A percentile compares a stretch with the other conserved stretches of the same genome.
These are phyloP conservation scores for Globisporangium emineosum DNA, from an alignment of 352 stramenopile species.

Conservation along the genomic window DNA sequence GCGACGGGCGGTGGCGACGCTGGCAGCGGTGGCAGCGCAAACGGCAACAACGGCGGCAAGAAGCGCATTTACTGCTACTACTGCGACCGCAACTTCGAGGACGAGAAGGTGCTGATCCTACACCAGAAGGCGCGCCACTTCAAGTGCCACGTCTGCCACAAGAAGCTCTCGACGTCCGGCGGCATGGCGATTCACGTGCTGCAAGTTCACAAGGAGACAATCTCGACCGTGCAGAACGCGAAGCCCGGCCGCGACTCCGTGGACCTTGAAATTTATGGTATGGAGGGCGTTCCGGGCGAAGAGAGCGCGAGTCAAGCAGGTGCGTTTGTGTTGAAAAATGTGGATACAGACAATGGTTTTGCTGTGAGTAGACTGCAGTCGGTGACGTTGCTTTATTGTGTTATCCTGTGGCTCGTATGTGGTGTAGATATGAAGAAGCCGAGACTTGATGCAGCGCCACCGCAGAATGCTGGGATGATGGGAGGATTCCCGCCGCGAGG, in stretches of 20 bases:
- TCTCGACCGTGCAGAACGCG: slow-evolving; percentile 80
- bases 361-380: background rate
- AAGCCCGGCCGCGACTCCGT: slow-evolving; percentile 78
- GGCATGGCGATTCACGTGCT: slow-evolving; percentile 88
- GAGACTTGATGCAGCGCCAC: slow-evolving; percentile 29
- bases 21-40: background rate
- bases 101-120: slow-evolving; percentile 91
- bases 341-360: background rate
- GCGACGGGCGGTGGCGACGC: slow-evolving; percentile 10
- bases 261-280: slow-evolving; percentile 88
- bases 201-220: slow-evolving; percentile 87
- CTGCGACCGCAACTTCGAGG: slow-evolving; percentile 89
- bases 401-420: background rate
- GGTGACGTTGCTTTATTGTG: background rate
- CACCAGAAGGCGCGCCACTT: slow-evolving; percentile 93
- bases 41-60: slow-evolving; percentile 28
- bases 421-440: slow-evolving; percentile 36
- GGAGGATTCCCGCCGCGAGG: slow-evolving; percentile 44
- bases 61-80: slow-evolving; percentile 92
- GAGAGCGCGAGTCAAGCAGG: slow-evolving; percentile 14
- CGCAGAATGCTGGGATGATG: slow-evolving; percentile 15
- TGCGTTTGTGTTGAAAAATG: slow-evolving; percentile 17
- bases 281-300: slow-evolving; percentile 80
- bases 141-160: slow-evolving; percentile 89
- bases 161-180: slow-evolving; percentile 89